Conservation (phyloP, 2,329 filamentous ascomycete genomes). For the Penicillium griseofulvum region DNA sequence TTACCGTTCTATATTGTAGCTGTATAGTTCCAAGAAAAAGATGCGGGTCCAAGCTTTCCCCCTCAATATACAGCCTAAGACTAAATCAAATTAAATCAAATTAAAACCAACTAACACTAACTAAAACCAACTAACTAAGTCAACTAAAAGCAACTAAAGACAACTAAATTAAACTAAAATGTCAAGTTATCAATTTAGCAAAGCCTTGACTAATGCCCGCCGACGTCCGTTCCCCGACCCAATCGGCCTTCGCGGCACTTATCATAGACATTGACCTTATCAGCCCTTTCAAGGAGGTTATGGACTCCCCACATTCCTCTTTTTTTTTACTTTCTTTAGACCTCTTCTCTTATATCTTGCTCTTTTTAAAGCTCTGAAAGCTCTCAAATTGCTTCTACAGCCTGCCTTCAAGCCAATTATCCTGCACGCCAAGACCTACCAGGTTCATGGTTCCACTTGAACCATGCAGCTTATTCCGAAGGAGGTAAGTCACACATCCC, state of each 20-base stretch:
- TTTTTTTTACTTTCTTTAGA: neutral
- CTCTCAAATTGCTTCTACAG: neutral
- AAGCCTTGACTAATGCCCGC: conserved; percentile 24
- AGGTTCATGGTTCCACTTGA: conserved; percentile 22
- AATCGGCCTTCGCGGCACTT: conserved; percentile 23
- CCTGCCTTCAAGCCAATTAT: neutral
- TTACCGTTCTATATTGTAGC: neutral
- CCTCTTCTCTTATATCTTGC: neutral
- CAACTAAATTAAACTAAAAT: neutral
- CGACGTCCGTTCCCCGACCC: conserved; percentile 11
- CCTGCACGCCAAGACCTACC: conserved; percentile 18
- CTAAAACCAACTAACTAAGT: neutral
- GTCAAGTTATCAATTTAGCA: conserved; percentile 7
- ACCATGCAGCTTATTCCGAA: conserved; percentile 48
- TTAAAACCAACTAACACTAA: neutral
- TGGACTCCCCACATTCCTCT: conserved; percentile 20
- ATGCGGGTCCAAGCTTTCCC: neutral
- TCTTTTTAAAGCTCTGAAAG: neutral
- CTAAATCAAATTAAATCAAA: neutral
- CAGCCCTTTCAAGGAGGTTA: neutral
- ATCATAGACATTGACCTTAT: conserved; percentile 18
- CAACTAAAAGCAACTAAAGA: neutral
- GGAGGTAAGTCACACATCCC: conserved; percentile 36
- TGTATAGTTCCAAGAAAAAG: neutral
- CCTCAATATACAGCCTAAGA: neutral